Conservation (phyloP, 805 yeast genomes). For the Metschnikowia hibisci region DNA sequence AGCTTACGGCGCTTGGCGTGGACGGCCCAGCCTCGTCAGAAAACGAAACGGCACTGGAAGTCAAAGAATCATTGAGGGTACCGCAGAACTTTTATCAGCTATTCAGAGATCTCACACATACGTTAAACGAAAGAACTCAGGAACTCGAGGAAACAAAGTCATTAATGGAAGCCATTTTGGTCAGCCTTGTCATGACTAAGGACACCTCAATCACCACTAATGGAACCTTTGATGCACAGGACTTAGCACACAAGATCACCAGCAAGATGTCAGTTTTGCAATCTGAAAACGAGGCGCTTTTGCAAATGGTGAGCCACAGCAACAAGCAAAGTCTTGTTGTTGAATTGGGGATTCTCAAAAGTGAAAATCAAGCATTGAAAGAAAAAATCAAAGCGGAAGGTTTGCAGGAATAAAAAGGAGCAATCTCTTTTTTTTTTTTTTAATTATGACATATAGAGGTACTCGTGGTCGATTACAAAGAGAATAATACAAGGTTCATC, state of each 20-base stretch:
- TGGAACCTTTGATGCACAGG: constrained; percentile 71
- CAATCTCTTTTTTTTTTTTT: neutral
- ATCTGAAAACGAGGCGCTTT: constrained; percentile 66
- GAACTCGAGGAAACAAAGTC: constrained; percentile 61
- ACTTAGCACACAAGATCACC: constrained; percentile 68
- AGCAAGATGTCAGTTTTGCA: constrained; percentile 56
- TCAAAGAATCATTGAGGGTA: constrained; percentile 23
- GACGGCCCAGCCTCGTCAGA: constrained; percentile 5
- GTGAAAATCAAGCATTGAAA: constrained; percentile 26
- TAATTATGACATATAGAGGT: neutral
- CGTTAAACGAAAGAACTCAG: constrained; percentile 39
- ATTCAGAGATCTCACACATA: constrained; percentile 45
- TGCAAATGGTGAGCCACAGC: constrained; percentile 71
- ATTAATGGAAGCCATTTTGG: constrained; percentile 57
- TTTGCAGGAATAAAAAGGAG: constrained; percentile 1
- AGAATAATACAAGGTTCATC: neutral
- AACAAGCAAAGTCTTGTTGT: constrained; percentile 67
- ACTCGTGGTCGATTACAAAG: neutral
- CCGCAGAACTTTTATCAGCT: constrained; percentile 45
- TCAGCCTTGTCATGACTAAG: constrained; percentile 24
- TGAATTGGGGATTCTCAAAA: constrained; percentile 58
- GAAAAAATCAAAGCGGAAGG: constrained; percentile 12
- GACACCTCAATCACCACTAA: constrained; percentile 36
- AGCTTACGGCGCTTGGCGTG: constrained; percentile 21
- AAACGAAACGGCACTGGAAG: constrained; percentile 7